Evolutionary conservation across 495 filamentous ascomycete genomes (phyloP), one percentile per base, ranked within the genome.

Genomic region (Chaetomium fimeti): DNA sequence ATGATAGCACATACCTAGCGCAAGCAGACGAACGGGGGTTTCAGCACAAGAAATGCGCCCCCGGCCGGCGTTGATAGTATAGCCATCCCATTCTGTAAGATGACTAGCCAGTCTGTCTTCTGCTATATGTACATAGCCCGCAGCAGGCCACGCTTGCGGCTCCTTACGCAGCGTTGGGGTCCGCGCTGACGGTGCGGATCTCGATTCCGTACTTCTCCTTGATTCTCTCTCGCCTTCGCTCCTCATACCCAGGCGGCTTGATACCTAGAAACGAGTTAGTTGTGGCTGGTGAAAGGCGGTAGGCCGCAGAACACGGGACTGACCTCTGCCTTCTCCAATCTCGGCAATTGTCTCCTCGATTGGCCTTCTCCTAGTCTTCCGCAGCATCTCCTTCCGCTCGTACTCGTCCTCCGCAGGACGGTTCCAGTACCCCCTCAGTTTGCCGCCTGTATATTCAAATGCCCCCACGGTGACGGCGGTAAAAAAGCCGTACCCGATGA

Each of bases 161-260:
- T 1, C 42, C 56, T 71, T 38, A 69, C 47, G 66, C 69, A 60
- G 62, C 66, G 42, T 72, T 66, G 53, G 74, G 70, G 47, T 76
- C 72, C 24, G 79, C 76, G 22, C 71, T 78, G 52, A 82, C 81
- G n/a, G 81, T 76, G 43, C 80, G 77, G 66, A 98, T 85, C 58
- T 97, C 92, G 65, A 97, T 85, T 61, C 93, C 93, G 71, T 97
- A 98, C 67, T 87, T 89, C 79, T 93, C 86, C 82, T 93, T 90
- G 73, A 99, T 84, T 59, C 92, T 84, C 76, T 91, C 82, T 57
- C 84, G 82, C 68, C 95, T 86, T 75, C 95, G 82, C 81, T 98
- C 92, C 66, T 88, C 88, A 65, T 96, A 98, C 28, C 91, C 91
- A 16, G 89, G 88, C 32, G 82, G 91, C 64, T 88, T 84, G 64